Percentiles rank a stretch among this genome's conserved stretches.
phyloP scores from a whole-genome alignment of 495 filamentous ascomycete species.

The Penicillium lagena region DNA sequence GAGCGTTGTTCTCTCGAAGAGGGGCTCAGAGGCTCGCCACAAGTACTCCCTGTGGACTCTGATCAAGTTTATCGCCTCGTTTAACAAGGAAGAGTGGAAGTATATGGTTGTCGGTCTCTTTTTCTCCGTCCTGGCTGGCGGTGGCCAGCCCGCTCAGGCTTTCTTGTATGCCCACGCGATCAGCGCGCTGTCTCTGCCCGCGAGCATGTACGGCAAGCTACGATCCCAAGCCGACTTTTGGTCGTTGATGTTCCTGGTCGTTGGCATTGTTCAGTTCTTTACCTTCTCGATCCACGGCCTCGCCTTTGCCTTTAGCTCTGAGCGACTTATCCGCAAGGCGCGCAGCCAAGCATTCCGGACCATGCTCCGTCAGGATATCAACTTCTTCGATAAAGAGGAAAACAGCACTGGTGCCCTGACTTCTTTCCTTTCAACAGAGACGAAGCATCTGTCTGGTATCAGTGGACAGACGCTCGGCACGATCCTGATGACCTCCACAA shows the following conservation, averaged over 20 bases:
- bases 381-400: slow-evolving; percentile 79
- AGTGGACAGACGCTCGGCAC: slow-evolving; percentile 77
- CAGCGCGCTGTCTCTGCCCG: slow-evolving; percentile 51
- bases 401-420: slow-evolving; percentile 81
- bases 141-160: slow-evolving; percentile 78
- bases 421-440: slow-evolving; percentile 78
- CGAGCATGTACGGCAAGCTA: slow-evolving; percentile 39
- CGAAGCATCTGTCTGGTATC: slow-evolving; percentile 76
- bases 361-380: slow-evolving; percentile 90
- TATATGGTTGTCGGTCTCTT: slow-evolving; percentile 72
- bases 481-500: slow-evolving; percentile 67
- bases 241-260: slow-evolving; percentile 89
- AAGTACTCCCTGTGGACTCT: slow-evolving; percentile 75
- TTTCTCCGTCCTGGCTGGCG: slow-evolving; percentile 74
- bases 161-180: slow-evolving; percentile 91
- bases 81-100: slow-evolving; percentile 70
- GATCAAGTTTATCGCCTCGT: slow-evolving; percentile 74
- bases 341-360: slow-evolving; percentile 73
- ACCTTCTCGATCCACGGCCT: slow-evolving; percentile 63
- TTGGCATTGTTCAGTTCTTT: slow-evolving; percentile 73
- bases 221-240: slow-evolving; percentile 76
- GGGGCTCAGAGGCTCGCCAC: slow-evolving; percentile 34
- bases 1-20: slow-evolving; percentile 57
- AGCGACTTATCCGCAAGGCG: slow-evolving; percentile 73
- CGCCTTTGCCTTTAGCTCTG: slow-evolving; percentile 77